Evolutionary conservation across 148 eudicot species (phyloP), one percentile per base, ranked within the genome.

Genomic region (Fagopyrum tataricum): DNA sequence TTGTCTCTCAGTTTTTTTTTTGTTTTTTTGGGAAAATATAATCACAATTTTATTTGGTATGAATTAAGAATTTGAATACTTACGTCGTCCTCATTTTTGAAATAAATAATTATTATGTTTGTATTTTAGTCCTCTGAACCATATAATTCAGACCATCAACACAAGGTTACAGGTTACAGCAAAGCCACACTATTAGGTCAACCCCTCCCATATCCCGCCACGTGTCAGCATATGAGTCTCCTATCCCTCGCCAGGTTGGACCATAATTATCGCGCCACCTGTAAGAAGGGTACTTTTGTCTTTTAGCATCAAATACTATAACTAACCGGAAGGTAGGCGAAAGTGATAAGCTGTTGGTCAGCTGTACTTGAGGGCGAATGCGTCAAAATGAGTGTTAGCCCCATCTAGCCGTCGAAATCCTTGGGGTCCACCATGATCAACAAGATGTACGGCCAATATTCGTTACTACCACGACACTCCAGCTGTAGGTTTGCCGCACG

Each of bases 261-360:
- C 26, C 67, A 26, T 26, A 7, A 26, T 11, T 61, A 24, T 26
- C 67, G 67, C 13, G 67, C 40, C 67, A 61, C 40, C n/a, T 61
- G 67, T 68, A 17, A 5, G 72, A 44, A 68, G 80, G 75, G 39
- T 18, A 52, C 4, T 5, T 52, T 2, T 51, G 80, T 78, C 75
- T 49, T 70, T 73, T 74, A 4, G 2, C 11, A 20, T 20, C 4
- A 24, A 31, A 61, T 31, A 44, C 13, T 71, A 13, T 51, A 70
- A 77, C 74, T 15, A 71, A 70, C 74, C 42, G 69, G 44, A 66
- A 77, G 79, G 74, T 80, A 52, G 69, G 77, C 73, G 51, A 73
- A 71, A 55, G 73, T 62, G 47, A 41, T 72, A 49, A 71, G 76
- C 44, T 64, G 72, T 59, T 59, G 66, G 66, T 59, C 72, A 71